These are phyloP conservation scores for Phylloporus rhodoxanthus DNA, from an alignment of 768 basidiomycete species.

Conservation along the genomic window DNA sequence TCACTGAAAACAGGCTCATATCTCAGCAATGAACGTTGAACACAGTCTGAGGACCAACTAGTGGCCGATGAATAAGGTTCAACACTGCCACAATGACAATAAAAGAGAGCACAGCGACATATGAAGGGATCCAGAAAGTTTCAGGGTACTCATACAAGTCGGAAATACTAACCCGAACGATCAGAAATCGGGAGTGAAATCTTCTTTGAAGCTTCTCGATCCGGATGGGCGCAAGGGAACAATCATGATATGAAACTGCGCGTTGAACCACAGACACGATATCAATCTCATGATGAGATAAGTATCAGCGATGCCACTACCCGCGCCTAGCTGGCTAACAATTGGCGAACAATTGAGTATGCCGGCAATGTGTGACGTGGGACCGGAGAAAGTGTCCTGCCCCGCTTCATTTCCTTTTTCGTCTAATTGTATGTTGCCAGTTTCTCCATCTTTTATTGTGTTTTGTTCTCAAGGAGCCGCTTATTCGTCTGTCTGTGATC, in stretches of 20 bases:
- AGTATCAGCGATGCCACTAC: conserved; percentile 11
- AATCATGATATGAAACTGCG: no score
- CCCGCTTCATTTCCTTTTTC: conserved; percentile 28
- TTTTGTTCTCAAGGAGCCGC: conserved; percentile 25
- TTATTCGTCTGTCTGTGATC: conserved; percentile 17
- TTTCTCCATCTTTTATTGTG: conserved; percentile 33
- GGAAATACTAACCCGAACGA: not conserved
- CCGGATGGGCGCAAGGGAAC: conserved; percentile 19
- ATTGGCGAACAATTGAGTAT: conserved; percentile 28
- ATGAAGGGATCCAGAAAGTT: no score
- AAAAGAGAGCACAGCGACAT: conserved; percentile 1
- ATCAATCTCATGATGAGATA: conserved; percentile 8
- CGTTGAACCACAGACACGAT: no score
- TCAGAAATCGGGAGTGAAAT: conserved; percentile 14
- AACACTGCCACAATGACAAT: conserved; percentile 14
- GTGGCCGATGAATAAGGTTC: conserved; percentile 18
- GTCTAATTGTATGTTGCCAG: conserved; percentile 33
- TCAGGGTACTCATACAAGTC: no score
- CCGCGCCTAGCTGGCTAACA: conserved; percentile 7
- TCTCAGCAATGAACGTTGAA: not conserved
- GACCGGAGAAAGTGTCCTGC: conserved; percentile 7
- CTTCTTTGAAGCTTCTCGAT: conserved; percentile 31
- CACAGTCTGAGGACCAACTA: no score
- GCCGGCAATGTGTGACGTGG: conserved; percentile 25
- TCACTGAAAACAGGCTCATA: not conserved